Conservation (phyloP, 176 grass and related monocot genomes). For the Cenchrus fungigraminus region DNA sequence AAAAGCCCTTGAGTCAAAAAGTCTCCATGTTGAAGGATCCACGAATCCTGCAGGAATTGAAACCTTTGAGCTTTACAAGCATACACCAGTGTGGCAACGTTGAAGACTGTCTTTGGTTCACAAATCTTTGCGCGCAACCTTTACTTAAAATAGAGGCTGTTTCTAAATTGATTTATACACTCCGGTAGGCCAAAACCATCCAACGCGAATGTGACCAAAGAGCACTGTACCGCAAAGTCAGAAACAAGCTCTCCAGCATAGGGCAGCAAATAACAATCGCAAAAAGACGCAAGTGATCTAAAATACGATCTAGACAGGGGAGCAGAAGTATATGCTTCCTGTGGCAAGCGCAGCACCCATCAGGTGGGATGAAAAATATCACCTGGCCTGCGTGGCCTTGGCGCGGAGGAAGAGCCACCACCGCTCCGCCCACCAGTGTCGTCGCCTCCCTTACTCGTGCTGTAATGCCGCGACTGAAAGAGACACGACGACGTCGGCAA, state of each 20-base stretch:
- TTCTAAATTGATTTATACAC: neutral
- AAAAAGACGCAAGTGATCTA: neutral
- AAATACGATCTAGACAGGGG: neutral
- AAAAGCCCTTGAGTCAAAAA: conserved; percentile 59
- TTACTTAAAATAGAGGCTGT: conserved; percentile 8
- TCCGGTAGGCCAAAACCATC: neutral
- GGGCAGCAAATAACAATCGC: neutral
- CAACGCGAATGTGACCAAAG: neutral
- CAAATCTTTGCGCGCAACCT: neutral
- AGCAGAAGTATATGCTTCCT: neutral
- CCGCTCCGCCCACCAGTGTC: neutral
- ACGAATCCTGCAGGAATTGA: conserved; percentile 50
- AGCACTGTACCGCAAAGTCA: neutral
- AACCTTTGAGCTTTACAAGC: conserved; percentile 9
- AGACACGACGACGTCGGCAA: neutral
- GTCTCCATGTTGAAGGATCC: conserved; percentile 70
- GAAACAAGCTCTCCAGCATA: neutral
- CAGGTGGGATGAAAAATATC: conserved; percentile 14
- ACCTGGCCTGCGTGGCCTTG: conserved; percentile 49
- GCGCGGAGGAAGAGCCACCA: conserved; percentile 17
- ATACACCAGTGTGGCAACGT: neutral
- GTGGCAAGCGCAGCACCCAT: neutral
- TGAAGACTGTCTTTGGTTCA: neutral
- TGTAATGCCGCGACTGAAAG: conserved; percentile 49
- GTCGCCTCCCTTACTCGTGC: conserved; percentile 14